A percentile compares a stretch with the other conserved stretches of the same genome.
Evolutionary conservation across 805 yeast genomes (phyloP).

Genomic region (Ogataea haglerorum): DNA sequence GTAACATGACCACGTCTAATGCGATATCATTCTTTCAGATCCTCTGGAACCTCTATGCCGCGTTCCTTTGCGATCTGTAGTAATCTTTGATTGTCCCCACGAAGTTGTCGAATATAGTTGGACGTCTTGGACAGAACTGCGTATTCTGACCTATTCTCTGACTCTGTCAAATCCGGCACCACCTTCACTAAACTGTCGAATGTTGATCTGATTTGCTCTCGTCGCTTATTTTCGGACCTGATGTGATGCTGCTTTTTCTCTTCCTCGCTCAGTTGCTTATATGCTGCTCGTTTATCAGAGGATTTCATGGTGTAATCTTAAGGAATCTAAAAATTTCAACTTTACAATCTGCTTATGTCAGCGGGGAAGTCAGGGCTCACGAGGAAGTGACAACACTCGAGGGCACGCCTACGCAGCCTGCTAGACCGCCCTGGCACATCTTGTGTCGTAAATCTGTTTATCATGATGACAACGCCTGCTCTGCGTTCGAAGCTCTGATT

Average conservation of each 20-base stretch:
- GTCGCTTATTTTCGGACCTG: constrained; percentile 72
- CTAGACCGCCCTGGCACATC: too few relatives aligned
- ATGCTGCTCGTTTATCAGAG: constrained; percentile 8
- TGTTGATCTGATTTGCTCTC: constrained; percentile 80
- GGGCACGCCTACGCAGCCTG: too few relatives aligned
- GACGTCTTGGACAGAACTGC: constrained; percentile 59
- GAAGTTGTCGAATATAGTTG: constrained; percentile 49
- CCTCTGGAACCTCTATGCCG: constrained; percentile 40
- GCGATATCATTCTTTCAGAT: constrained; percentile 14
- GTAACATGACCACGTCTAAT: neutral
- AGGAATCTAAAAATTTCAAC: neutral
- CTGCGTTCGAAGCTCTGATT: too few relatives aligned
- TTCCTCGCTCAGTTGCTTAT: constrained; percentile 27
- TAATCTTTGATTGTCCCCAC: constrained; percentile 47
- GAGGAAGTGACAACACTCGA: too few relatives aligned
- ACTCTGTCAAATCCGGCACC: constrained; percentile 68
- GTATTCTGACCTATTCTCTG: constrained; percentile 78
- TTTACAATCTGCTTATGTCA: neutral
- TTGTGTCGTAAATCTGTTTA: too few relatives aligned
- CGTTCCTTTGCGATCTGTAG: constrained; percentile 38
- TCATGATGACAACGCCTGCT: too few relatives aligned
- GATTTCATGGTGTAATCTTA: constrained; percentile 3
- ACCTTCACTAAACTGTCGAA: constrained; percentile 71
- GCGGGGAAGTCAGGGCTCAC: neutral
- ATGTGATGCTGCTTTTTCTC: constrained; percentile 36